Evolutionary conservation across 768 basidiomycete genomes (phyloP).

Genomic region (Astraeus odoratus): DNA sequence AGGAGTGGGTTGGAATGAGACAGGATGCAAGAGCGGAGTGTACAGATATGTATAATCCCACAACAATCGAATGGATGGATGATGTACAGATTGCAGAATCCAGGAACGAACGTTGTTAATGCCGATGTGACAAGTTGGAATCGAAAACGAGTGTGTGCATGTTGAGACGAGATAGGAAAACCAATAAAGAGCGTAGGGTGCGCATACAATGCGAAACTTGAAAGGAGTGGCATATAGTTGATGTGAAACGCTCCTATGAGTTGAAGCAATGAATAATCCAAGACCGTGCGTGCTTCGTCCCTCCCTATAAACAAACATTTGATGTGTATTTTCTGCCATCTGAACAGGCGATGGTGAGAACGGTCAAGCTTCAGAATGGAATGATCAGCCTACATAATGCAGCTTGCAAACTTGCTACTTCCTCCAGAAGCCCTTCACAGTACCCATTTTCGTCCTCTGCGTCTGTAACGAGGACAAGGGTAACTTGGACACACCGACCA

Average conservation of each 20-base stretch:
- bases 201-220: neutral
- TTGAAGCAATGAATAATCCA: neutral
- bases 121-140: neutral
- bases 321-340: neutral
- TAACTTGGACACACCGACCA: neutral
- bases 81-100: neutral
- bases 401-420: neutral
- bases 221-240: neutral
- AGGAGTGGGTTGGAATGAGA: neutral
- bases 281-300: too few relatives aligned
- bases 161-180: neutral
- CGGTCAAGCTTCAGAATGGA: too few relatives aligned
- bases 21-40: neutral
- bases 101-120: neutral
- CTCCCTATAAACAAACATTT: too few relatives aligned
- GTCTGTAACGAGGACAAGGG: neutral
- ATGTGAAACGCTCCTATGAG: neutral
- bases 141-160: neutral
- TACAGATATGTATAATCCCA: constrained; percentile 1
- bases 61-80: constrained; percentile 1
- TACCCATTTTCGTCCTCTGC: neutral
- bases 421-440: neutral
- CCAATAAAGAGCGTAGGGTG: neutral
- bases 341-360: neutral
- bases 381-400: neutral